Evolutionary conservation across 1,284 basidiomycete genomes (phyloP), one percentile per base, ranked within the genome.

Genomic region (Tilletia horrida): DNA sequence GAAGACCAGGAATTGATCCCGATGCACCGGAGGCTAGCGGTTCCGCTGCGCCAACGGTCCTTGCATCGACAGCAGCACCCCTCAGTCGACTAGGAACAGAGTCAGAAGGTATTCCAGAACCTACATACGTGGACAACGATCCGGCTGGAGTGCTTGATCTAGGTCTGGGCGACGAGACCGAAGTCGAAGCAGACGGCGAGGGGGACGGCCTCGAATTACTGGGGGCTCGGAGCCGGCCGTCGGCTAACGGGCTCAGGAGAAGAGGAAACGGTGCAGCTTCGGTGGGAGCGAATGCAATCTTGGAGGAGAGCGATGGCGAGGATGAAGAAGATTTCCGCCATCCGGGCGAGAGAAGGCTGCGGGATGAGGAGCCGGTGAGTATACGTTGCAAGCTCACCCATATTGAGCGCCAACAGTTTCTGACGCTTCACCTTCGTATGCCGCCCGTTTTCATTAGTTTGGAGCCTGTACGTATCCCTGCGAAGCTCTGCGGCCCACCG

Each of bases 331-430:
- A 48, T 16, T n/a, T 18, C 21, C 29, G 9, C n/a, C 29, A 16
- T 21, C 29, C 27, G 45, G 35, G 63, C 16, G 44, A 29, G 23
- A 42, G 29, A 29, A 14, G 50, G 31, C 27, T 62, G 47, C 48
- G 52, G 18, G 52, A 68, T 29, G 65, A 69, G 31, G 65, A 69
- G 45, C 67, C 67, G 2, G 61, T 69, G 64, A 66, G 67, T 23
- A 61, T 55, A 21, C n/a, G n/a, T n/a, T n/a, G n/a, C n/a, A n/a
- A n/a, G n/a, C n/a, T n/a, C n/a, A n/a, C n/a, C n/a, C n/a, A n/a
- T n/a, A n/a, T n/a, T n/a, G n/a, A n/a, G n/a, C n/a, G n/a, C n/a
- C n/a, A n/a, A n/a, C n/a, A n/a, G n/a, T n/a, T n/a, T n/a, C n/a
- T n/a, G n/a, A n/a, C n/a, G n/a, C n/a, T n/a, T n/a, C n/a, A n/a